Base-by-base conservation (phyloP, 345 rosid genomes). In the Iberis pinnata region DNA sequence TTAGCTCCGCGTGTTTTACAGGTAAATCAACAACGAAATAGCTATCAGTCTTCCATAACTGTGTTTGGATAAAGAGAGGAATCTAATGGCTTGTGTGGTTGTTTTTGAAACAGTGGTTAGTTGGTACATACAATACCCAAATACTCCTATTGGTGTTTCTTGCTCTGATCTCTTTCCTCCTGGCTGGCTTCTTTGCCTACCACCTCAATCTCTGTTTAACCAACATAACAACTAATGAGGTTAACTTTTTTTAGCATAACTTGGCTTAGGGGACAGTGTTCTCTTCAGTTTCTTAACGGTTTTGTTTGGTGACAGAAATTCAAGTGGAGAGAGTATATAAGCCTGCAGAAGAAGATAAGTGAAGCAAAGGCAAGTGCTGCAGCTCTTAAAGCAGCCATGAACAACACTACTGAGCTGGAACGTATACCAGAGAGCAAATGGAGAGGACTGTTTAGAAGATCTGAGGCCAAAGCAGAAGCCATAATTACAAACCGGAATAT, bases 161-260 rank as follows among this genome's bases (percentile, higher is more conserved):
- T 19, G 83, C 75, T 62, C 65, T 85, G 43, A 83, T 92, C 35
- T 77, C 95, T 26, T 89, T 88, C 61, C 67, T 85, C 47, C 67
- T 92, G 51, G 88, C 73, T 9, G 97, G 98, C 64, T 92, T 92
- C 76, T 85, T 88, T 18, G 83, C 71, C 12, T 88, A 83, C 73
- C 97, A 88, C 54, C 78, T 75, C 38, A 72, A 81, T 39, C 89
- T 92, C 13, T 88, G 97, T 58, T 67, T 76, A 58, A 77, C 74
- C 54, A 92, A 92, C 81, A 85, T 83, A 16, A 92, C 98, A 41
- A 85, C 98, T 38, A 92, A 88, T 26, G 95, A 88, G 95, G 97
- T 83, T 25, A 7, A 29, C 10, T 9, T 29, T 9, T 4, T 29
- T 9, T 29, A 2, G 9, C 33, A 29, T 9, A 6, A 7, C 33